Percentiles rank a stretch among this genome's conserved stretches.
Conservation (phyloP, 2,329 filamentous ascomycete genomes). For the Plenodomus lindquistii region DNA sequence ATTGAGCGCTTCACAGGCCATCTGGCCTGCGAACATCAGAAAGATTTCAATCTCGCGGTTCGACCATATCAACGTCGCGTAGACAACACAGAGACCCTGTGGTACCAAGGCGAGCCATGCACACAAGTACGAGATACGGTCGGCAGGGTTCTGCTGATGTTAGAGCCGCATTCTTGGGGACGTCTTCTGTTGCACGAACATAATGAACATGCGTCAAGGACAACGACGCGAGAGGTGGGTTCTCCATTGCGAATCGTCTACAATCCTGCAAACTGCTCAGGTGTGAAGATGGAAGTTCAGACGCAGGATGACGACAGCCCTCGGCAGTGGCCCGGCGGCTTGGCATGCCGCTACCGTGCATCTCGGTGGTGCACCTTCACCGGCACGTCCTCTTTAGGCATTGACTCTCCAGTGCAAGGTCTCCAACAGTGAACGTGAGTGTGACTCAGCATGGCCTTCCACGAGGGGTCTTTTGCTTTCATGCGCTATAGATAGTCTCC, state of each 20-base stretch:
- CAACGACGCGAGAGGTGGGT: constrained; percentile 76
- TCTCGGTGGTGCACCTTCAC: background rate
- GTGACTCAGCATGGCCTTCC: constrained; percentile 21
- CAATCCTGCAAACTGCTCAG: background rate
- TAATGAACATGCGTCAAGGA: constrained; percentile 97
- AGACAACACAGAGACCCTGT: constrained; percentile 86
- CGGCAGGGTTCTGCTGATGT: constrained; percentile 74
- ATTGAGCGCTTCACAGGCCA: constrained; percentile 89
- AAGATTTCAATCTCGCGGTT: constrained; percentile 87
- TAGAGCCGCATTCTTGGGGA: constrained; percentile 10
- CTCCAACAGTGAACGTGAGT: background rate
- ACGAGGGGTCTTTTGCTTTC: constrained; percentile 13
- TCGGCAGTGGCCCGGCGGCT: constrained; percentile 9
- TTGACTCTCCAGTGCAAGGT: background rate
- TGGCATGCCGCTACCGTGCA: constrained; percentile 5
- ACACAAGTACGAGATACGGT: constrained; percentile 82
- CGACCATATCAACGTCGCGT: constrained; percentile 87
- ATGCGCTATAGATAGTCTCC: constrained; percentile 15
- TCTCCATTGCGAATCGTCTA: constrained; percentile 46
- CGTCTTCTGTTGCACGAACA: constrained; percentile 56
- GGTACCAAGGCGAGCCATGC: constrained; percentile 94
- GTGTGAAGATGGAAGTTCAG: background rate
- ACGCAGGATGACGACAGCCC: constrained; percentile 13
- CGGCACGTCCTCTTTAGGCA: background rate
- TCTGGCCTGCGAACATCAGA: constrained; percentile 89